Percentiles rank a stretch among this genome's conserved stretches.
Evolutionary conservation across 306 rosid species (phyloP).

Genomic region (Styphnolobium japonicum): DNA sequence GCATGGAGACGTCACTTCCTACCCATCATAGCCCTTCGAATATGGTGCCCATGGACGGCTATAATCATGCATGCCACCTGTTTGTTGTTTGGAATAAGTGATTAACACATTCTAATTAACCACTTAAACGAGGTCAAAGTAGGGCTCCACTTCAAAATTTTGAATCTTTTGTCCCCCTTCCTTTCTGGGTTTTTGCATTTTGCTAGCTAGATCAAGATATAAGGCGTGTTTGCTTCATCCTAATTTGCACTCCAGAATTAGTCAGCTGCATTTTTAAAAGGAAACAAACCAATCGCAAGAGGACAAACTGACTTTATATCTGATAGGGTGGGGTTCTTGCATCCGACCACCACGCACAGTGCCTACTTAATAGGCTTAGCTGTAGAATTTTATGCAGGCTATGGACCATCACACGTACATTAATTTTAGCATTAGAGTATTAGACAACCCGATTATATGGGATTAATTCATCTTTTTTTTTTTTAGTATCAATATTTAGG

Average conservation of each 20-base stretch:
- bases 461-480: no score
- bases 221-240: conserved; percentile 3
- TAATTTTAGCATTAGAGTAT: conserved; percentile 19
- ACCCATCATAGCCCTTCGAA: not conserved
- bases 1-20: conserved; percentile 28
- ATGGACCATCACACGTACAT: conserved; percentile 33
- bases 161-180: not conserved
- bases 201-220: not conserved
- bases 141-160: conserved; percentile 36
- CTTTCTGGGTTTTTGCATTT: not conserved
- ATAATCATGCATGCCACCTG: conserved; percentile 34
- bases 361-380: conserved; percentile 55
- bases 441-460: no score
- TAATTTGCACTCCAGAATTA: not conserved
- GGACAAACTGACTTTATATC: conserved; percentile 33
- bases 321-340: conserved; percentile 42
- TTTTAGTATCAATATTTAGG: no score
- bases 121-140: conserved; percentile 38
- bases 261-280: conserved; percentile 4
- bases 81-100: conserved; percentile 22
- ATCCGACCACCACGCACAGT: conserved; percentile 55
- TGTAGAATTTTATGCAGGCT: conserved; percentile 25
- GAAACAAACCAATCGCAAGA: conserved; percentile 11
- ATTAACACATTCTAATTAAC: conserved; percentile 32
- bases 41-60: conserved; percentile 39